These are phyloP conservation scores for Termitomyces sp. DNA, from an alignment of 768 basidiomycete species.

Conservation along the genomic window DNA sequence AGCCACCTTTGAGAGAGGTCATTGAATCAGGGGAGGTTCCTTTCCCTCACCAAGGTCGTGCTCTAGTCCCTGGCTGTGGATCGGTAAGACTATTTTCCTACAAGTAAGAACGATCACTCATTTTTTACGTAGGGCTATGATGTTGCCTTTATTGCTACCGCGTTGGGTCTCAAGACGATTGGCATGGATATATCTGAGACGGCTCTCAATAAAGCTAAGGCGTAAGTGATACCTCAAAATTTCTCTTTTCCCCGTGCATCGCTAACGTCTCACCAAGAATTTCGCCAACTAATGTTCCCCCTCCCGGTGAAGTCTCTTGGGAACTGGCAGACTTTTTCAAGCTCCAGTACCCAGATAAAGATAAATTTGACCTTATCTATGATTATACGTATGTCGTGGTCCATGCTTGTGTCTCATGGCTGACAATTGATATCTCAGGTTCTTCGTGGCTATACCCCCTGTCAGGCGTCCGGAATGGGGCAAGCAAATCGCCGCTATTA, in stretches of 20 bases:
- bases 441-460: conserved; percentile 70
- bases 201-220: conserved; percentile 42
- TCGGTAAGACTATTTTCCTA: conserved; percentile 18
- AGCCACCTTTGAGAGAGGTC: conserved; percentile 50
- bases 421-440: conserved; percentile 27
- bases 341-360: conserved; percentile 19
- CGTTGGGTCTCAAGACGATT: conserved; percentile 39
- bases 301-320: conserved; percentile 30
- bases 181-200: conserved; percentile 55
- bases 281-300: conserved; percentile 1
- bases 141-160: conserved; percentile 43
- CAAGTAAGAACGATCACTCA: background rate
- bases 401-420: background rate
- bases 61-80: conserved; percentile 44
- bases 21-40: conserved; percentile 38
- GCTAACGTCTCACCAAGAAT: background rate
- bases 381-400: conserved; percentile 52
- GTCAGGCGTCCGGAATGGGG: conserved; percentile 50
- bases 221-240: conserved; percentile 17
- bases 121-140: conserved; percentile 52
- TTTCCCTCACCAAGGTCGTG: conserved; percentile 33
- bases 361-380: conserved; percentile 50
- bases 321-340: conserved; percentile 50
- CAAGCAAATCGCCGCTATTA: conserved; percentile 42
- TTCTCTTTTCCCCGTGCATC: background rate